These are phyloP conservation scores for Abelmoschus esculentus DNA, from an alignment of 345 rosid species.

Conservation along the genomic window DNA sequence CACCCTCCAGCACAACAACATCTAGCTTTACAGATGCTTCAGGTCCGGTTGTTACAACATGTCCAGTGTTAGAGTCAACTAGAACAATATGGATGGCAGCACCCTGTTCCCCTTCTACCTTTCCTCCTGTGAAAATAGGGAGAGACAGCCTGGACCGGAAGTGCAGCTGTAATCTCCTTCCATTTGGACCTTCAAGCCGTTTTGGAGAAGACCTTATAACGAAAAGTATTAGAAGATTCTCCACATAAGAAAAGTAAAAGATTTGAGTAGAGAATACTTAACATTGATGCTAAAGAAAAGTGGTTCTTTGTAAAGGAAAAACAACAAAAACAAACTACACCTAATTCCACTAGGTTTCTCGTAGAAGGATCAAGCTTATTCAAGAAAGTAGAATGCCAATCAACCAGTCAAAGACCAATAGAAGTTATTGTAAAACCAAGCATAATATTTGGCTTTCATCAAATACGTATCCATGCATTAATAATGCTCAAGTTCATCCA, in stretches of 20 bases:
- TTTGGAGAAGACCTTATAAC: slow-evolving; percentile 70
- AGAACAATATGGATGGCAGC: slow-evolving; percentile 82
- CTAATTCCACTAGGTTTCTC: neutral
- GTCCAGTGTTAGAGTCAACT: slow-evolving; percentile 59
- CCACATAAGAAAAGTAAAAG: neutral
- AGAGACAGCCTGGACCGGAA: slow-evolving; percentile 89
- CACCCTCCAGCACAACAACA: slow-evolving; percentile 92
- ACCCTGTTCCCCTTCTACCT: slow-evolving; percentile 98
- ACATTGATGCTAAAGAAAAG: neutral
- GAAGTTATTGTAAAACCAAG: neutral
- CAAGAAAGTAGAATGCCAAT: neutral
- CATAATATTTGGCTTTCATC: neutral
- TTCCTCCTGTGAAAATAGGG: slow-evolving; percentile 96
- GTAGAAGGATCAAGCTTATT: neutral
- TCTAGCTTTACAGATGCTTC: slow-evolving; percentile 77
- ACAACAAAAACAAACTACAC: neutral
- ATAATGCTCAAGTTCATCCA: neutral
- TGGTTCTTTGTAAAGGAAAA: neutral
- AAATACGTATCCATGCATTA: neutral
- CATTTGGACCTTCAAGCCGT: slow-evolving; percentile 86
- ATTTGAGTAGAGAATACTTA: neutral
- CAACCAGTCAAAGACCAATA: slow-evolving; percentile 1
- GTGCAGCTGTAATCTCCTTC: slow-evolving; percentile 62
- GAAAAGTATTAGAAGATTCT: neutral
- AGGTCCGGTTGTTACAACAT: slow-evolving; percentile 67